Evolutionary conservation across 352 stramenopile species (phyloP).

Genomic region (Phytopythium ostracodes): DNA sequence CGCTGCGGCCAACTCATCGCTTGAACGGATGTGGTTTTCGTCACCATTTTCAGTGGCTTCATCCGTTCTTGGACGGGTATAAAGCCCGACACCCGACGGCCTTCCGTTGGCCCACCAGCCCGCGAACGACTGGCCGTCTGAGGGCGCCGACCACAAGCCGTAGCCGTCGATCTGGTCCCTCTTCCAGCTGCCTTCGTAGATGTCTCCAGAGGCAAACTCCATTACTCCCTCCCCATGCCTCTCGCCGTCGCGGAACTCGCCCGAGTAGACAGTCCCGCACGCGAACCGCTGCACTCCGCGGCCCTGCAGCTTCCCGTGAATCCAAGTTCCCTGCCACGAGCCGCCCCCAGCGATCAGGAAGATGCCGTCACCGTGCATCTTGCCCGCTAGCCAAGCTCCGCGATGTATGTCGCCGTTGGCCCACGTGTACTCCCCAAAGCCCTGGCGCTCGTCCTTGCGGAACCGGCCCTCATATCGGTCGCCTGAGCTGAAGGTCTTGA

Average conservation of each 20-base stretch:
- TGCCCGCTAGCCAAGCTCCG: constrained; percentile 44
- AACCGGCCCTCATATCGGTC: constrained; percentile 74
- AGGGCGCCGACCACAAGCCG: constrained; percentile 52
- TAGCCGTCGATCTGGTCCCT: constrained; percentile 49
- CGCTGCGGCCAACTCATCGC: constrained; percentile 3
- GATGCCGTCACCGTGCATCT: constrained; percentile 67
- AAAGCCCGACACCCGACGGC: constrained; percentile 52
- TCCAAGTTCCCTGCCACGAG: constrained; percentile 46
- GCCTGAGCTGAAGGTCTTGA: constrained; percentile 60
- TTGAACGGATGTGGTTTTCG: constrained; percentile 5
- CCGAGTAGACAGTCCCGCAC: constrained; percentile 57
- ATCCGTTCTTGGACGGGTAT: constrained; percentile 21
- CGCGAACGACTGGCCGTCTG: constrained; percentile 33
- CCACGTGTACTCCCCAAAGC: constrained; percentile 71
- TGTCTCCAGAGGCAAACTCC: constrained; percentile 47
- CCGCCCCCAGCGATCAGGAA: constrained; percentile 31
- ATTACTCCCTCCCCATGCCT: constrained; percentile 57
- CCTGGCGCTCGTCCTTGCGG: constrained; percentile 48
- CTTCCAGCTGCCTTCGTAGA: constrained; percentile 68
- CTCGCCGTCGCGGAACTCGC: constrained; percentile 37
- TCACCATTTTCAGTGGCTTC: constrained; percentile 23
- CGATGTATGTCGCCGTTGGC: constrained; percentile 63
- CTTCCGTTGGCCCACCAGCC: constrained; percentile 53
- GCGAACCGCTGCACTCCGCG: constrained; percentile 44
- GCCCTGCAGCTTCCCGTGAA: constrained; percentile 35